Percentiles rank a stretch among this genome's conserved stretches.
Conservation (phyloP, 164 flowering plant genomes). For the Nymphaea thermarum region DNA sequence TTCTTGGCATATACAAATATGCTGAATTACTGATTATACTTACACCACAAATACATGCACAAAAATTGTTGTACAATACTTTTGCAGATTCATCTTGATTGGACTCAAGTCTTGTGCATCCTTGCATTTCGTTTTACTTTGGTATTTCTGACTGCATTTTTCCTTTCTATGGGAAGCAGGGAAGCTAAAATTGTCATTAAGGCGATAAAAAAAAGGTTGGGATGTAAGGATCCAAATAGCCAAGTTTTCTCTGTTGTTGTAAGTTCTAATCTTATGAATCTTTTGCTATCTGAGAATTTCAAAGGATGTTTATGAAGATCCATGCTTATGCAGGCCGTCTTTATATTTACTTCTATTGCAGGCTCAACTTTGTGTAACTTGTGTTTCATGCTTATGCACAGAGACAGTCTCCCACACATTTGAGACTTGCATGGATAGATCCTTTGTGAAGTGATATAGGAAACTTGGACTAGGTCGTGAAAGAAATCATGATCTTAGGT, state of each 20-base stretch:
- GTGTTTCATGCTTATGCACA: background rate
- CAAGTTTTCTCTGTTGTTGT: slow-evolving; percentile 75
- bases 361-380: background rate
- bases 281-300: no score
- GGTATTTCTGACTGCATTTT: background rate
- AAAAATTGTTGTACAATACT: background rate
- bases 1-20: no score
- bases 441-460: no score
- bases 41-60: background rate
- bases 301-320: no score
- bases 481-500: no score
- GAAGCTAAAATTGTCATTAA: slow-evolving; percentile 67
- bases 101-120: background rate
- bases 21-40: no score
- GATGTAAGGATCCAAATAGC: slow-evolving; percentile 44
- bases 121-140: background rate
- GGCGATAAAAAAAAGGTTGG: slow-evolving; percentile 72
- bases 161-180: slow-evolving; percentile 29
- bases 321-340: background rate
- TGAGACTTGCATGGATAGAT: no score
- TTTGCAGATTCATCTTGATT: background rate
- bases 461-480: no score
- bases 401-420: no score
- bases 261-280: slow-evolving; percentile 8
- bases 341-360: background rate